Base-by-base conservation (phyloP, 2,329 filamentous ascomycete genomes). In the Sarocladium strictum region DNA sequence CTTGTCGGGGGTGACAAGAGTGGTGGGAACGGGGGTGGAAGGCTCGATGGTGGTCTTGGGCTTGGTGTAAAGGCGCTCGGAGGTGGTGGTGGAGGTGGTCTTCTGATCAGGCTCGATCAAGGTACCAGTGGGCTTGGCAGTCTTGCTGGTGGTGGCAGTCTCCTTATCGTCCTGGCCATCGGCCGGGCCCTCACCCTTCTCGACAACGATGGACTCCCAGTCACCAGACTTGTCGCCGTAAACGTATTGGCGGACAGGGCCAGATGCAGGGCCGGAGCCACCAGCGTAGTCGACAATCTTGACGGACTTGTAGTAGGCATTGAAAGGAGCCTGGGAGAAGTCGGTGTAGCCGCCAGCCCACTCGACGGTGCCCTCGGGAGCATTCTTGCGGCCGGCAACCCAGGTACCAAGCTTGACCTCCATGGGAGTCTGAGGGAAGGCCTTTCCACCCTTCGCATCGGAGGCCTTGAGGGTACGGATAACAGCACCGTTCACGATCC, bases 381-480 rank as follows among this genome's bases (percentile, higher is more conserved):
- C 87, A 59, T 72, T 68, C 56, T 72, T 69, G 62, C 78, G 72
- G 55, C 82, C 81, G 53, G 75, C 82, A 49, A 83, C 79, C 85
- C 86, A 89, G 60, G 81, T 79, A 59, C 87, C 87, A 45, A 90
- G 69, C 69, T 84, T 85, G 63, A 90, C 67, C 67, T 85, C 81
- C 81, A 86, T 85, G 51, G 87, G 87, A 10, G 86, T 88, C 75
- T 90, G 86, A 47, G 87, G 87, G 74, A 81, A 89, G 60, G 79
- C 77, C 55, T 72, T 67, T 50, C 79, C 83, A 52, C 73, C 72
- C 63, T 80, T 66, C 53, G 84, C 85, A 53, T 87, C 79, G 15
- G 69, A 72, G 60, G 79, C 80, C 56, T 72, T 76, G 53, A 90
- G 74, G 41, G 80, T 83, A 62, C 87, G 85, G 55, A 89, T 75